Percentiles rank a stretch among this genome's conserved stretches.
Conservation (phyloP, 2,329 filamentous ascomycete species). For the Nakataea oryzae region DNA sequence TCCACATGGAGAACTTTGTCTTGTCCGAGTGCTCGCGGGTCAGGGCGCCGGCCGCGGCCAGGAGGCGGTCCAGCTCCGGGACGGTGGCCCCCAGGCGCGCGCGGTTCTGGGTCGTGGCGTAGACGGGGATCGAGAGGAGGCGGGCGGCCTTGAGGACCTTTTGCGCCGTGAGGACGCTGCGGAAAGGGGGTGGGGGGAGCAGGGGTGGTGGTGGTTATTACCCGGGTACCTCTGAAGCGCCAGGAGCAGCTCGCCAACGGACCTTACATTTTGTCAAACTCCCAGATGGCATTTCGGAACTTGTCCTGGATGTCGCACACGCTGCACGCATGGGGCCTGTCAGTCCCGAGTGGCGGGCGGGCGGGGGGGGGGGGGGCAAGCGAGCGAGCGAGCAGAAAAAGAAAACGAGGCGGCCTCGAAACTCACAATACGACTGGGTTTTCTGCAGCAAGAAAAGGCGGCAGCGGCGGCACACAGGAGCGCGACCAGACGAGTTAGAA, state of each 20-base stretch:
- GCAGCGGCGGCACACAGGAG: too few relatives aligned
- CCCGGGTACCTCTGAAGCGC: neutral
- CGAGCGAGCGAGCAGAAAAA: neutral
- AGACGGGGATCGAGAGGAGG: conserved; percentile 64
- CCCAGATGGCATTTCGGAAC: conserved; percentile 72
- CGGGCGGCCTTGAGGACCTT: conserved; percentile 59
- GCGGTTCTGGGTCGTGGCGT: conserved; percentile 77
- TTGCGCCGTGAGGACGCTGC: conserved; percentile 52
- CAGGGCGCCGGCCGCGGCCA: conserved; percentile 38
- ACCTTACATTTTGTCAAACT: conserved; percentile 70
- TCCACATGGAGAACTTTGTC: conserved; percentile 81
- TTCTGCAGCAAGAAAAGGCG: neutral
- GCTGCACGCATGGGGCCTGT: conserved; percentile 30
- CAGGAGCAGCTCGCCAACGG: neutral
- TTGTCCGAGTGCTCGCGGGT: conserved; percentile 58
- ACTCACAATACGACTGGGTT: conserved; percentile 39
- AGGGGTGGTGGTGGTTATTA: neutral
- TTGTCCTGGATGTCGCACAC: conserved; percentile 94
- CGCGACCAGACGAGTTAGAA: too few relatives aligned
- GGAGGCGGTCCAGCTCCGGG: conserved; percentile 50
- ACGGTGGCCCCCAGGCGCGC: conserved; percentile 73
- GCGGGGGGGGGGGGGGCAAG: neutral
- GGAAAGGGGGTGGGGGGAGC: neutral
- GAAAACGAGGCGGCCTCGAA: neutral
- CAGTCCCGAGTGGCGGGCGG: neutral